Conservation (phyloP, 2,329 filamentous ascomycete genomes). For the Colletotrichum sp. region DNA sequence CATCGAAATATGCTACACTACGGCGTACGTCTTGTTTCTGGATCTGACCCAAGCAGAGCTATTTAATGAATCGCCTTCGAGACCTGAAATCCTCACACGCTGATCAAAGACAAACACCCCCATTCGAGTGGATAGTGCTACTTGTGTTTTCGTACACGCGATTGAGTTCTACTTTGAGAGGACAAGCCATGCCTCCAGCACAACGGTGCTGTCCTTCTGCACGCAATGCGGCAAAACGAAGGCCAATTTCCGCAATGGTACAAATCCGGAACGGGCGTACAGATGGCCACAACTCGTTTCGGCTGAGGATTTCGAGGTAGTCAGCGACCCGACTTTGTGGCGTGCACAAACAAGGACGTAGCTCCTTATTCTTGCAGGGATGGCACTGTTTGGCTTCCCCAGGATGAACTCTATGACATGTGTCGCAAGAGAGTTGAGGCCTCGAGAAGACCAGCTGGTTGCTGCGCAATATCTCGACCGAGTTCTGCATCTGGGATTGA, state of each 20-base stretch:
- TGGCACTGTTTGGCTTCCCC: neutral
- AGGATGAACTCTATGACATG: neutral
- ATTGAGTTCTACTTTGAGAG: neutral
- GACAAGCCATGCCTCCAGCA: neutral
- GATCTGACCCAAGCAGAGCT: too few relatives aligned
- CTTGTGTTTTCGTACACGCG: neutral
- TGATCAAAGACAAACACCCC: too few relatives aligned
- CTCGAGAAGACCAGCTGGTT: neutral
- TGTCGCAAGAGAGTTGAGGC: neutral
- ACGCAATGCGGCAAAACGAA: neutral
- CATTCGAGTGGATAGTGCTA: neutral
- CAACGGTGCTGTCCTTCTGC: neutral
- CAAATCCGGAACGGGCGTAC: neutral
- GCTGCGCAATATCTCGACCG: neutral
- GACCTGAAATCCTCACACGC: too few relatives aligned
- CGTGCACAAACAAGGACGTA: neutral
- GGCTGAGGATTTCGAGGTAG: neutral
- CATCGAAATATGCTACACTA: too few relatives aligned
- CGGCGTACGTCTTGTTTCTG: too few relatives aligned
- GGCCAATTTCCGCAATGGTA: neutral
- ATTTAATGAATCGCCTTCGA: too few relatives aligned
- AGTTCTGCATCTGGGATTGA: neutral
- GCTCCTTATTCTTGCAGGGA: neutral
- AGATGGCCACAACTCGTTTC: neutral
- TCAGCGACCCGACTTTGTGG: neutral